phyloP scores from a whole-genome alignment of 2,329 filamentous ascomycete genomes.

The Fusarium decemcellulare region DNA sequence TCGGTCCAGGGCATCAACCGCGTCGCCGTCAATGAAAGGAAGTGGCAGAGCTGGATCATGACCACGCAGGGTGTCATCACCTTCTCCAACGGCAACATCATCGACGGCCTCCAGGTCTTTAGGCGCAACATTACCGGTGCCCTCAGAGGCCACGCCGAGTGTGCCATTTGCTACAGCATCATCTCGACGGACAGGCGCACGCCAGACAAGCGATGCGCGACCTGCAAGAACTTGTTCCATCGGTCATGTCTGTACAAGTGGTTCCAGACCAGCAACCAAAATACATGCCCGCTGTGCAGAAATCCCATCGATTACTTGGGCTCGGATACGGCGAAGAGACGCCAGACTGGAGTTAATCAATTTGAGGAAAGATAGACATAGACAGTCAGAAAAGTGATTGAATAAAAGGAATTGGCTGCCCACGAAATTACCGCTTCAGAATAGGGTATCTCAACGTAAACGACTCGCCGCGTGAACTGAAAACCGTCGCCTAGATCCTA shows the following conservation, averaged over 20 bases:
- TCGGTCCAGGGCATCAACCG: constrained; percentile 83
- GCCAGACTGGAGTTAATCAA: constrained; percentile 43
- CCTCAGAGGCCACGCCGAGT: constrained; percentile 93
- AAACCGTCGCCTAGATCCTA: constrained; percentile 2
- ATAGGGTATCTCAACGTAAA: background rate
- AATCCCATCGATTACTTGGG: constrained; percentile 81
- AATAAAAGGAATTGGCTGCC: background rate
- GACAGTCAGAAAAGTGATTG: constrained; percentile 26
- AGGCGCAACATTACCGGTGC: constrained; percentile 88
- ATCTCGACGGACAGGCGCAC: constrained; percentile 90
- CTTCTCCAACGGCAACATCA: constrained; percentile 89
- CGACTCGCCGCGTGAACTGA: background rate
- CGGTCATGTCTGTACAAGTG: constrained; percentile 92
- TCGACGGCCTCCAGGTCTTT: constrained; percentile 89
- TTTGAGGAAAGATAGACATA: background rate
- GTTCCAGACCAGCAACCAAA: constrained; percentile 95
- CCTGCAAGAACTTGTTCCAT: constrained; percentile 96
- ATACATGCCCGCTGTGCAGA: constrained; percentile 92
- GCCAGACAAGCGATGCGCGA: constrained; percentile 91
- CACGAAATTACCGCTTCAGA: background rate
- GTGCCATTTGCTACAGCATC: constrained; percentile 97
- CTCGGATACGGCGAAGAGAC: constrained; percentile 56
- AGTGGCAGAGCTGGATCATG: constrained; percentile 93
- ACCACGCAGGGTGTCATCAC: constrained; percentile 93
- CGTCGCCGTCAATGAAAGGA: constrained; percentile 89